Evolutionary conservation across 371 early-diverging fungal species (phyloP).

Genomic region (Massospora cicadina): DNA sequence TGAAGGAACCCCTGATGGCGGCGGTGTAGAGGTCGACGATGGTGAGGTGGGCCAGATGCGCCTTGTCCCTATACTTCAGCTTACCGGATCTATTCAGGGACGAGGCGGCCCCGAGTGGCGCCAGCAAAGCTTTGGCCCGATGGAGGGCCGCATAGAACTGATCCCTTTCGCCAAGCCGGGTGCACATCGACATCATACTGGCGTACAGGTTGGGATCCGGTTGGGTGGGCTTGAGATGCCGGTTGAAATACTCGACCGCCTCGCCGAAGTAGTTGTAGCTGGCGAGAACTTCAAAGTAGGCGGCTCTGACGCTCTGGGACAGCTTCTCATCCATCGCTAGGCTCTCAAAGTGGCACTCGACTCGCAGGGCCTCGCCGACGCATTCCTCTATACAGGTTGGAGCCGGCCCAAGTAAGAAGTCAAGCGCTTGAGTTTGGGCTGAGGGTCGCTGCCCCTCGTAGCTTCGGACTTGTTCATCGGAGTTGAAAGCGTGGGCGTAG

Average conservation of each 20-base stretch:
- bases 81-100: too few species aligned
- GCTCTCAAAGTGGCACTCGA: not conserved
- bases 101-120: not conserved
- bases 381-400: not conserved
- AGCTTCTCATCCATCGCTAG: not conserved
- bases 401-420: not conserved
- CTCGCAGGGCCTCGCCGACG: not conserved
- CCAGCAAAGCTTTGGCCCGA: not conserved
- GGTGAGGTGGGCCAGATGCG: too few species aligned
- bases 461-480: not conserved
- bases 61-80: too few species aligned
- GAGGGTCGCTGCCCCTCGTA: not conserved
- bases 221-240: not conserved
- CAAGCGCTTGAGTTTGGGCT: not conserved
- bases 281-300: not conserved
- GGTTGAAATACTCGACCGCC: not conserved
- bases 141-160: not conserved
- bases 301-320: not conserved
- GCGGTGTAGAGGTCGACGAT: too few species aligned
- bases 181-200: not conserved
- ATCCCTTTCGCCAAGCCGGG: not conserved
- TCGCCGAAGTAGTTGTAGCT: not conserved
- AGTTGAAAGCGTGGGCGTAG: not conserved
- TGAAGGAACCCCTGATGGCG: too few species aligned
- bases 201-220: not conserved